These are phyloP conservation scores for Phytopythium montanum DNA, from an alignment of 352 stramenopile genomes.

Conservation along the genomic window DNA sequence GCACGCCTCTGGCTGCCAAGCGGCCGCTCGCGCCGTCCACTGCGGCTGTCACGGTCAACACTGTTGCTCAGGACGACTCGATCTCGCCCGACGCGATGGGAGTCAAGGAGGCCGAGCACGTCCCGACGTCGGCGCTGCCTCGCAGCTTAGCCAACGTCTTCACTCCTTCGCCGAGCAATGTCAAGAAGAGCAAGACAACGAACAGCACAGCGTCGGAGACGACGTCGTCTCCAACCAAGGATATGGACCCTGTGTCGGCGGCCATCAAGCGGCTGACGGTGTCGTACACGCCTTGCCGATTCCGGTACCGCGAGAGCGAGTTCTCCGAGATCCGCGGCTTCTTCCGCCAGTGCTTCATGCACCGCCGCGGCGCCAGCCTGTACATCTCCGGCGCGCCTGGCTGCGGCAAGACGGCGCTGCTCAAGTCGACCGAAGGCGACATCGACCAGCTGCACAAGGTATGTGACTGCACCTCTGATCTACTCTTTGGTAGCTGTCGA, in stretches of 20 bases:
- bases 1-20: constrained; percentile 19
- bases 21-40: background rate
- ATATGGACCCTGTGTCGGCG: constrained; percentile 11
- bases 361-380: constrained; percentile 49
- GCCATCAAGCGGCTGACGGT: constrained; percentile 51
- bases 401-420: constrained; percentile 72
- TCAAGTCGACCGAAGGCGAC: constrained; percentile 46
- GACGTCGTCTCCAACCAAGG: background rate
- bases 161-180: constrained; percentile 51
- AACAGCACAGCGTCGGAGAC: background rate
- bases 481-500: background rate
- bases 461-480: background rate
- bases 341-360: constrained; percentile 50
- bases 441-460: constrained; percentile 57
- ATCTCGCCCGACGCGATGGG: constrained; percentile 40
- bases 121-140: constrained; percentile 10
- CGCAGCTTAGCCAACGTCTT: constrained; percentile 53
- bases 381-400: constrained; percentile 80
- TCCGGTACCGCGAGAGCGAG: constrained; percentile 64
- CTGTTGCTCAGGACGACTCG: constrained; percentile 12
- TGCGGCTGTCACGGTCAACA: background rate
- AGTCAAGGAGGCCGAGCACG: constrained; percentile 21
- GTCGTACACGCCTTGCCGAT: constrained; percentile 34
- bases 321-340: constrained; percentile 48
- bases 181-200: constrained; percentile 20